phyloP scores from a whole-genome alignment of 768 basidiomycete genomes.

The Russula brevipes region DNA sequence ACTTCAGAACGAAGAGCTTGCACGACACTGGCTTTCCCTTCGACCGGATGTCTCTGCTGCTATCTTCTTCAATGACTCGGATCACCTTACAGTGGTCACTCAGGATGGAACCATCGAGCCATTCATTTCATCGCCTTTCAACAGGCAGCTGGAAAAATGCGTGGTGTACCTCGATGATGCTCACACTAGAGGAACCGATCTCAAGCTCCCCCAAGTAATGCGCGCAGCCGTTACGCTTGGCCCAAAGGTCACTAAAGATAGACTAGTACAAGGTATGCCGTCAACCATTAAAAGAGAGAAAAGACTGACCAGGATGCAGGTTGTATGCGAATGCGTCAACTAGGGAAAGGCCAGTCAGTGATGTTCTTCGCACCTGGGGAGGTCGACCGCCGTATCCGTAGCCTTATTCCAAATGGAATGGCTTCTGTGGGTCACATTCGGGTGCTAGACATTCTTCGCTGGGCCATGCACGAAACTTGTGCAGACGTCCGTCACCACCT shows the following conservation, averaged over 20 bases:
- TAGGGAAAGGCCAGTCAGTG: constrained; percentile 21
- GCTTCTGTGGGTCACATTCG: not conserved
- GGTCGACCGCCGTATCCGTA: constrained; percentile 16
- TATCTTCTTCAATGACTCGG: constrained; percentile 37
- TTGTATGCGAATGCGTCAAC: constrained; percentile 23
- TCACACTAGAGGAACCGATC: constrained; percentile 49
- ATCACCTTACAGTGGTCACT: constrained; percentile 35
- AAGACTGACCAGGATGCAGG: constrained; percentile 1
- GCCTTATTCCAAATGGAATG: not conserved
- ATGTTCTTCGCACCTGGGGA: constrained; percentile 20
- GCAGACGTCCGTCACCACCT: constrained; percentile 19
- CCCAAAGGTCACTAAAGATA: constrained; percentile 48
- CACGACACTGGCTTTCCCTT: constrained; percentile 37
- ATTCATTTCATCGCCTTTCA: constrained; percentile 37
- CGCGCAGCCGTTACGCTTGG: constrained; percentile 48
- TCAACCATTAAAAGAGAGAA: not conserved
- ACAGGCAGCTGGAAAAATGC: constrained; percentile 36
- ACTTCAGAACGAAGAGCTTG: constrained; percentile 41
- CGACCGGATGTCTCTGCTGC: constrained; percentile 35
- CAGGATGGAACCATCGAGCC: constrained; percentile 36
- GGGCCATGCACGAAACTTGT: constrained; percentile 22
- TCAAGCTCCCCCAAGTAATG: constrained; percentile 41
- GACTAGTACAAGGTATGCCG: constrained; percentile 43
- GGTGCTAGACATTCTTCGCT: constrained; percentile 18
- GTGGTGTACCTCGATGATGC: constrained; percentile 51